These are phyloP conservation scores for Verticillium klebahnii DNA, from an alignment of 2,329 filamentous ascomycete genomes.

Conservation along the genomic window DNA sequence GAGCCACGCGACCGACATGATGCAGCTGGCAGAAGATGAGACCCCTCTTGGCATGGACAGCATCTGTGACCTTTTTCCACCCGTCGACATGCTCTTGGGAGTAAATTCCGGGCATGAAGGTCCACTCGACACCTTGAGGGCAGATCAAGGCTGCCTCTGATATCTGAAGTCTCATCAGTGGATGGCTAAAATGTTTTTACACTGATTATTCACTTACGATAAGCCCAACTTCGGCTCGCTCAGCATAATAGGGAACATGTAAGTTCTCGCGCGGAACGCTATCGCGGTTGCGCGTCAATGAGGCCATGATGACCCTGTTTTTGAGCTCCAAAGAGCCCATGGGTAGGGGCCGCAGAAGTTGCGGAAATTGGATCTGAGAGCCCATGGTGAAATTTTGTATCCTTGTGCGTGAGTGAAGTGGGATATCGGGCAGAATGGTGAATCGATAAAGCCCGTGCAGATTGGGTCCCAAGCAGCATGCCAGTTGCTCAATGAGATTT, in stretches of 20 bases:
- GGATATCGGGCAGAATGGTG: too few relatives aligned
- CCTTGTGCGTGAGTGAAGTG: too few relatives aligned
- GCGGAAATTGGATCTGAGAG: not conserved
- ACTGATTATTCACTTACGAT: too few relatives aligned
- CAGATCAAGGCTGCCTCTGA: constrained; percentile 25
- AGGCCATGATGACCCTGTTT: constrained; percentile 3
- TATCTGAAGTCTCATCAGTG: constrained; percentile 3
- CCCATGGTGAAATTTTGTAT: not conserved
- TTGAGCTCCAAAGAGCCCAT: not conserved
- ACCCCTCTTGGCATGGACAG: constrained; percentile 22
- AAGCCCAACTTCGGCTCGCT: too few relatives aligned
- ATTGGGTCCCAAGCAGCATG: not conserved
- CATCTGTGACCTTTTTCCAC: constrained; percentile 21
- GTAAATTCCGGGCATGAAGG: constrained; percentile 22
- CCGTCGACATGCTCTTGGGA: constrained; percentile 19
- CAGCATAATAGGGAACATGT: not conserved
- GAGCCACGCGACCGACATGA: not conserved
- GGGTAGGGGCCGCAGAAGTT: not conserved
- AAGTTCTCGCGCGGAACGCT: not conserved
- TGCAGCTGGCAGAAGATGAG: constrained; percentile 11
- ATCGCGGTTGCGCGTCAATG: constrained; percentile 2
- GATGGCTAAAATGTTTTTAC: not conserved
- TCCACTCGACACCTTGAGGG: constrained; percentile 18
- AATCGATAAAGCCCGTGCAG: too few relatives aligned
- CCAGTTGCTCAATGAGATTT: too few relatives aligned